Conservation (phyloP, 140 eudicot species). For the Cichorium intybus region DNA sequence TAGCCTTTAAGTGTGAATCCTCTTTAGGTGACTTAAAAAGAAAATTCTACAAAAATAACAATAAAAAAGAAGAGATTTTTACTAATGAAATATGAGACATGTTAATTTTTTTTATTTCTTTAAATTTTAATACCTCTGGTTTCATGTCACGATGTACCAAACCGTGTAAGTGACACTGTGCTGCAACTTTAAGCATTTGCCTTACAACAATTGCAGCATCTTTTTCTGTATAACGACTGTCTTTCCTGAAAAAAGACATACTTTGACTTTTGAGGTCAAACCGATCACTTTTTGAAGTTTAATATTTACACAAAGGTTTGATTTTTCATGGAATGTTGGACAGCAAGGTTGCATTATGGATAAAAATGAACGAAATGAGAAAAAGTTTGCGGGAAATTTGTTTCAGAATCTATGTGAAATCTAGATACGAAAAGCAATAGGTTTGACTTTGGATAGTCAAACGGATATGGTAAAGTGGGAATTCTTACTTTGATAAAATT, state of each 20-base stretch:
- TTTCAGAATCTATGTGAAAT: neutral
- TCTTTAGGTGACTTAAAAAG: conserved; percentile 80
- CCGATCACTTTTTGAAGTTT: neutral
- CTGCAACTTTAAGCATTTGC: conserved; percentile 97
- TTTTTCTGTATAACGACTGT: conserved; percentile 88
- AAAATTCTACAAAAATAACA: conserved; percentile 59
- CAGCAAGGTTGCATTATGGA: conserved; percentile 2
- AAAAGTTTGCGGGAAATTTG: conserved; percentile 8
- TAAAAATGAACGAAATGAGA: neutral
- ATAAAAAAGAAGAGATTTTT: neutral
- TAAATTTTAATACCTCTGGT: conserved; percentile 68
- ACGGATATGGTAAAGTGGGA: neutral
- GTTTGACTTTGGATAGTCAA: neutral
- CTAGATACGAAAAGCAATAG: conserved; percentile 4
- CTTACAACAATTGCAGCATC: conserved; percentile 92
- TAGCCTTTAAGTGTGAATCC: conserved; percentile 88
- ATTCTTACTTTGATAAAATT: conserved; percentile 79
- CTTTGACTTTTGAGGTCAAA: conserved; percentile 23
- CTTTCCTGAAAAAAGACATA: conserved; percentile 55
- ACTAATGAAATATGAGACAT: neutral
- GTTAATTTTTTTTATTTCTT: neutral
- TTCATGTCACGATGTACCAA: conserved; percentile 98
- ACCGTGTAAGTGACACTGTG: conserved; percentile 87
- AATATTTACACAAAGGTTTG: neutral
- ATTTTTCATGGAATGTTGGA: neutral